phyloP scores from a whole-genome alignment of 495 filamentous ascomycete species.

The Entonaema liquescens region DNA sequence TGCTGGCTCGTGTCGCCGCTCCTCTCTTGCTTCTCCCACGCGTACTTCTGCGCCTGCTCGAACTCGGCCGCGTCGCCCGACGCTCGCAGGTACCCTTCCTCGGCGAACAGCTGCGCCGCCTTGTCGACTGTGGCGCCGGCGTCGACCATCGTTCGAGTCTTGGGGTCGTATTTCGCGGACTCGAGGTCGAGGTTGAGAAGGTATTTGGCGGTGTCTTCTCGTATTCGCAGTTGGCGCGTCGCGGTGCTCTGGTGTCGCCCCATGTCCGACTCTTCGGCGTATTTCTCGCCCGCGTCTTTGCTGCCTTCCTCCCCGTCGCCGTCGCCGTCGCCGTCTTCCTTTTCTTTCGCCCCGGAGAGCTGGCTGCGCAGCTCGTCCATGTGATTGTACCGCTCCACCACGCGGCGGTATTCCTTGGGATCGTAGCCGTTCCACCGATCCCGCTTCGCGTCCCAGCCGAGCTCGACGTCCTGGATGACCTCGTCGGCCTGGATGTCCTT shows the following conservation, averaged over 20 bases:
- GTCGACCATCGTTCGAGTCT: slow-evolving; percentile 94
- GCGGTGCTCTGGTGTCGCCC: slow-evolving; percentile 86
- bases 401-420: slow-evolving; percentile 80
- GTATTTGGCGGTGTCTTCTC: slow-evolving; percentile 99
- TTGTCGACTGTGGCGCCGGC: slow-evolving; percentile 83
- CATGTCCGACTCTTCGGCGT: slow-evolving; percentile 98
- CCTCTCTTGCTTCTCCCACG: slow-evolving; percentile 93
- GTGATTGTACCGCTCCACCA: slow-evolving; percentile 87
- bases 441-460: slow-evolving; percentile 98
- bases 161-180: slow-evolving; percentile 97
- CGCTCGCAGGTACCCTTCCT: slow-evolving; percentile 90
- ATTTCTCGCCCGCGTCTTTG: slow-evolving; percentile 70
- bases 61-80: slow-evolving; percentile 96
- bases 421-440: slow-evolving; percentile 99
- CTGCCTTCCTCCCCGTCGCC: slow-evolving; percentile 62
- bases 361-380: slow-evolving; percentile 80
- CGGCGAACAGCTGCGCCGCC: slow-evolving; percentile 87
- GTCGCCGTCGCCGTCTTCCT: slow-evolving; percentile 58
- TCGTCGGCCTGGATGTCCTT: slow-evolving; percentile 94
- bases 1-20: slow-evolving; percentile 77
- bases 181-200: slow-evolving; percentile 93
- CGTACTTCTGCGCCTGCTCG: slow-evolving; percentile 85
- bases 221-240: slow-evolving; percentile 88
- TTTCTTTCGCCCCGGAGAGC: slow-evolving; percentile 48
- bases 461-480: slow-evolving; percentile 78